A percentile compares a stretch with the other conserved stretches of the same genome.
Conservation (phyloP, 805 yeast species). For the Grigorovia transvaalensis region DNA sequence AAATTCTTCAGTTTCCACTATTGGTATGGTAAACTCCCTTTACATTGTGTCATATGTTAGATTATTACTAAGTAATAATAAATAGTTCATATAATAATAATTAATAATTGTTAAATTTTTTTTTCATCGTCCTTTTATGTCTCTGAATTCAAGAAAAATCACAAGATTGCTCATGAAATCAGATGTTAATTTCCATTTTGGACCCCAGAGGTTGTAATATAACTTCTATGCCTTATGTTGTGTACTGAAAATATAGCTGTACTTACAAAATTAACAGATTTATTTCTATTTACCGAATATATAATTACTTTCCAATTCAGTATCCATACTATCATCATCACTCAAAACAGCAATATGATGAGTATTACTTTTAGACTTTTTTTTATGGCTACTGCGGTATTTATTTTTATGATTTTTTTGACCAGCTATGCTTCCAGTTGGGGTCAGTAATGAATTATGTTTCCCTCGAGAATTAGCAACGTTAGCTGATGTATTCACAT, state of each 20-base stretch:
- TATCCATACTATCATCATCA: slow-evolving; percentile 16
- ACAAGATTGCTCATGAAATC: background rate
- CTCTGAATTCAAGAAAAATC: background rate
- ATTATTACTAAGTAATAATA: background rate
- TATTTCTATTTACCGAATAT: slow-evolving; percentile 13
- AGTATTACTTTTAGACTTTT: background rate
- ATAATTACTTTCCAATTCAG: slow-evolving; percentile 24
- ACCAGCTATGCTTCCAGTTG: background rate
- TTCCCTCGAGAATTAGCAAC: background rate
- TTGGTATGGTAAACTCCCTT: background rate
- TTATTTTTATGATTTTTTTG: background rate
- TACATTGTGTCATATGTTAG: background rate
- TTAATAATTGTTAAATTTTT: too few relatives aligned
- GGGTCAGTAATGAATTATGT: background rate
- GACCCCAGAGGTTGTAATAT: too few relatives aligned
- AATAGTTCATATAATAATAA: too few relatives aligned
- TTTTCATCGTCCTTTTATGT: too few relatives aligned
- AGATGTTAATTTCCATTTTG: background rate
- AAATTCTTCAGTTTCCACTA: background rate
- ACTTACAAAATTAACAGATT: too few relatives aligned
- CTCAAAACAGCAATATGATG: background rate
- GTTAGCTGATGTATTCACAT: background rate
- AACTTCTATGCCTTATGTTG: too few relatives aligned
- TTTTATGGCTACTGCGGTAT: background rate
- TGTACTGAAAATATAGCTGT: too few relatives aligned